Evolutionary conservation across 345 rosid genomes (phyloP).

Genomic region (Pistacia vera): DNA sequence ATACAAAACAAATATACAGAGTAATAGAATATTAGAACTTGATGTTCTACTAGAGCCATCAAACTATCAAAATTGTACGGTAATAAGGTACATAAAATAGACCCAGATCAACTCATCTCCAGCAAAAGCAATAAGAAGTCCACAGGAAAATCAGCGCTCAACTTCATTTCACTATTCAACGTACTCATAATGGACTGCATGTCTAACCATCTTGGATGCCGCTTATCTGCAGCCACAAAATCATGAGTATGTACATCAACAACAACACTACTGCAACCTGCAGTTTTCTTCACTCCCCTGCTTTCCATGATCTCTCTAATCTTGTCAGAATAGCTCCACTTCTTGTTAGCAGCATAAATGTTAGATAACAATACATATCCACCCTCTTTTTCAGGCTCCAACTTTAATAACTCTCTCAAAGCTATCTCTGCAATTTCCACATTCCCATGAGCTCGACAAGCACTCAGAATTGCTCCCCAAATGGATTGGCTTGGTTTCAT

Average conservation of each 20-base stretch:
- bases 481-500: slow-evolving; percentile 46
- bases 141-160: slow-evolving; percentile 2
- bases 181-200: slow-evolving; percentile 28
- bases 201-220: slow-evolving; percentile 47
- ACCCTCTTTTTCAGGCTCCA: slow-evolving; percentile 64
- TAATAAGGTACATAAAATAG: too few species aligned
- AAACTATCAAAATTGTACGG: neutral
- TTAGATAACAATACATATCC: slow-evolving; percentile 59
- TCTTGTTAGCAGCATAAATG: slow-evolving; percentile 47
- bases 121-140: neutral
- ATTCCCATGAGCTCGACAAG: slow-evolving; percentile 41
- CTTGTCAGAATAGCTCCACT: slow-evolving; percentile 47
- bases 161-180: slow-evolving; percentile 39
- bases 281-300: slow-evolving; percentile 50
- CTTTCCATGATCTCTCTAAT: slow-evolving; percentile 53
- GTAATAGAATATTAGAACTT: neutral
- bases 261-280: slow-evolving; percentile 47
- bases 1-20: neutral
- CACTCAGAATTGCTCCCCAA: slow-evolving; percentile 62
- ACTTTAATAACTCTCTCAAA: slow-evolving; percentile 43
- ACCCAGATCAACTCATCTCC: neutral
- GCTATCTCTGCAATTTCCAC: slow-evolving; percentile 56
- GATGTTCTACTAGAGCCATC: neutral
- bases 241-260: slow-evolving; percentile 43
- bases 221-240: slow-evolving; percentile 52